These are phyloP conservation scores for Auriculariales sp. DNA, from an alignment of 768 basidiomycete genomes.

Conservation along the genomic window DNA sequence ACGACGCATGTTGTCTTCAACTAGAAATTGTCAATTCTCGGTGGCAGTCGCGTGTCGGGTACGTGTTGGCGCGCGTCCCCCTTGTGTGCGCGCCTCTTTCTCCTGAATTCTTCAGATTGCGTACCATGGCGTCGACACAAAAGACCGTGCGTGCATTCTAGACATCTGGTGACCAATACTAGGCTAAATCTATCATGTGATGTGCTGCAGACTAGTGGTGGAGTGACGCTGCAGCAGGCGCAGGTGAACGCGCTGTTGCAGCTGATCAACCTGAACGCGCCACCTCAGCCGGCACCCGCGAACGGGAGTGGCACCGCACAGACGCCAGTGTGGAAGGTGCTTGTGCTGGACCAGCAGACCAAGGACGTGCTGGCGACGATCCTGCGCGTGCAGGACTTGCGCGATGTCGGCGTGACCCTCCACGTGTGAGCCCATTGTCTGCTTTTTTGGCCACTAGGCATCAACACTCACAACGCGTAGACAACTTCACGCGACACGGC, in stretches of 20 bases:
- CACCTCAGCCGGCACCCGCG: constrained; percentile 18
- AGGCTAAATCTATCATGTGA: too few species aligned
- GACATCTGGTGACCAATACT: too few species aligned
- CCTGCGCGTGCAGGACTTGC: constrained; percentile 86
- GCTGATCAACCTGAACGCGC: constrained; percentile 73
- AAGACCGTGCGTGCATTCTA: too few species aligned
- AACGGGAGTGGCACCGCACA: constrained; percentile 24
- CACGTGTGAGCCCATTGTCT: constrained; percentile 62
- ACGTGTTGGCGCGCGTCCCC: too few species aligned
- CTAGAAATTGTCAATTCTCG: too few species aligned
- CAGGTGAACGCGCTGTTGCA: constrained; percentile 78
- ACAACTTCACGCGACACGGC: constrained; percentile 80
- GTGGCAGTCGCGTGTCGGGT: too few species aligned
- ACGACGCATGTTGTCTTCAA: too few species aligned
- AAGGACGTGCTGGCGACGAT: constrained; percentile 95
- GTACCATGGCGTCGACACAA: too few species aligned
- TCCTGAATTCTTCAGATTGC: too few species aligned
- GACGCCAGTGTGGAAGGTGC: constrained; percentile 83
- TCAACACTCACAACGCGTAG: constrained; percentile 32
- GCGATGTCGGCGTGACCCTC: constrained; percentile 92
- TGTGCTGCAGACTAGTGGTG: too few species aligned
- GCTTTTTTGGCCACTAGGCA: not conserved
- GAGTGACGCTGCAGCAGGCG: constrained; percentile 73
- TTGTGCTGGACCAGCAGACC: constrained; percentile 87
- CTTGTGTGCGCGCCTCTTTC: too few species aligned